These are phyloP conservation scores for Scedosporium aurantiacum DNA, from an alignment of 2,329 filamentous ascomycete genomes.

Conservation along the genomic window DNA sequence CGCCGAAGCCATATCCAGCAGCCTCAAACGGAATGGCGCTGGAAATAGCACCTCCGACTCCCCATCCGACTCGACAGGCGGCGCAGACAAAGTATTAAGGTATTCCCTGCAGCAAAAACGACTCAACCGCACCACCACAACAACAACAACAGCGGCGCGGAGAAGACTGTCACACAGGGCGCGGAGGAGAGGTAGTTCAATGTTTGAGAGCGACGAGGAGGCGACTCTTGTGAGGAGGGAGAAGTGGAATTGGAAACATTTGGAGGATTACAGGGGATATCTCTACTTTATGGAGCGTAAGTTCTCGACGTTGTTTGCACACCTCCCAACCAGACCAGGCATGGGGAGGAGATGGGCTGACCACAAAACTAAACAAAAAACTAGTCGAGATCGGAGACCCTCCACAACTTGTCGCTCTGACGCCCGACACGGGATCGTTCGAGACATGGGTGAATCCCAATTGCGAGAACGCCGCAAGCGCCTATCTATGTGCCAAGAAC, in stretches of 20 bases:
- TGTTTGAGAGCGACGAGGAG: neutral
- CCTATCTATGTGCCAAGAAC: neutral
- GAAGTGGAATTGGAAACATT: slow-evolving; percentile 5
- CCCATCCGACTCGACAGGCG: neutral
- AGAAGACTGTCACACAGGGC: neutral
- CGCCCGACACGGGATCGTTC: slow-evolving; percentile 53
- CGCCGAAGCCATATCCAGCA: neutral
- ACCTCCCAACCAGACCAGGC: neutral
- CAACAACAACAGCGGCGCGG: neutral
- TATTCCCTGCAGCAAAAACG: neutral
- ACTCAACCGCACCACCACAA: neutral
- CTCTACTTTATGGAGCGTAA: slow-evolving; percentile 5
- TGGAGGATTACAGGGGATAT: slow-evolving; percentile 7
- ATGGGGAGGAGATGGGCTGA: neutral
- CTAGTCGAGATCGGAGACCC: slow-evolving; percentile 45
- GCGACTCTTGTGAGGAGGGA: neutral
- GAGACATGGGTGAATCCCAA: slow-evolving; percentile 45
- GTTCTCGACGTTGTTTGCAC: neutral
- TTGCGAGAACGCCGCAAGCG: slow-evolving; percentile 1
- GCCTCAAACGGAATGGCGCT: too few species aligned
- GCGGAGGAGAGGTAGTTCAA: neutral
- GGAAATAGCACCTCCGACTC: too few species aligned
- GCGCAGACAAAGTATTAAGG: neutral
- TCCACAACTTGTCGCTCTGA: slow-evolving; percentile 39
- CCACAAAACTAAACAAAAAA: neutral